Evolutionary conservation across 2,329 filamentous ascomycete genomes (phyloP), one percentile per base, ranked within the genome.

Genomic region (Xylaria sp.): DNA sequence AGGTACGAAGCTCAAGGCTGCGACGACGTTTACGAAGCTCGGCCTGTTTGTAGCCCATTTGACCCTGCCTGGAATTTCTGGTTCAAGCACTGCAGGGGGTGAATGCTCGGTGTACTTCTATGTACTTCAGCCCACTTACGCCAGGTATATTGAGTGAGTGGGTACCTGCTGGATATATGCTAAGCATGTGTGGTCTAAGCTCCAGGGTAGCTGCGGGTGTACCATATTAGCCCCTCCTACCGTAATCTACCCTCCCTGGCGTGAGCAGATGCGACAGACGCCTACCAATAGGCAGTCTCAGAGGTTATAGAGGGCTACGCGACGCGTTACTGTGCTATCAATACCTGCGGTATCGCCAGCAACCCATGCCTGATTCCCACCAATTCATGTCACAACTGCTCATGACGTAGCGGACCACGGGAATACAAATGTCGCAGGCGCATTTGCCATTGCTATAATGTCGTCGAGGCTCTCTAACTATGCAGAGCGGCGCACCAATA

Each of bases 401-500:
- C 61, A 72, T 72, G 68, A 70, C 69, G 73, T 56, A 51, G 37
- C 55, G 52, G 56, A 48, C 58, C 63, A 34, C 66, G 58, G 56
- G 51, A 57, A 60, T 61, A 32, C 63, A 63, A 55, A 78, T 78
- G 77, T 76, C 39, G 63, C 56, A 70, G 73, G 72, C 70, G 64
- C 60, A 28, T 54, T 59, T 67, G 65, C 68, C 65, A 74, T 63
- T 64, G 63, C 62, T 65, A 79, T 57, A 59, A 79, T 80, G 78
- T 78, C 78, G 66, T 80, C 78, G n/a, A 76, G 76, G 66, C 80
- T 81, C 74, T 81, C 84, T 71, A 80, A 75, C 65, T 77, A 79
- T 73, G 66, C 76, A 73, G 80, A 80, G 68, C 76, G 81, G 77
- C 84, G 84, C 78, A 77, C 82, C 72, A 83, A 82, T 74, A 81